Evolutionary conservation across 2,329 filamentous ascomycete genomes (phyloP).

Genomic region (Exophiala viscosa): DNA sequence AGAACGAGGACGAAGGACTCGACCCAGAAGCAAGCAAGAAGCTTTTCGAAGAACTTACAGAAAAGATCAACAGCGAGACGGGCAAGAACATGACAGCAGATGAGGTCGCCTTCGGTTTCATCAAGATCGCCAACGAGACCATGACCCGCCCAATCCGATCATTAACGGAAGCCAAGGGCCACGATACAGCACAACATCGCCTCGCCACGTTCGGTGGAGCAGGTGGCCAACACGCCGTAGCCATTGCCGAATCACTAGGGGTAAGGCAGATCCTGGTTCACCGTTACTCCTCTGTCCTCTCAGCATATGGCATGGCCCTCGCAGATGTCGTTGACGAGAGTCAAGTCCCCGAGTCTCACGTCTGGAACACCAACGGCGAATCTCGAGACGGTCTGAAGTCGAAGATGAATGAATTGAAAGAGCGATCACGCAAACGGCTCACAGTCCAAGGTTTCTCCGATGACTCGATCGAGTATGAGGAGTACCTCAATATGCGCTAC

Average conservation of each 20-base stretch:
- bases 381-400: conserved; percentile 60
- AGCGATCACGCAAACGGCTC: conserved; percentile 66
- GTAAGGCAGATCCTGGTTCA: conserved; percentile 85
- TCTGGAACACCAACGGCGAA: conserved; percentile 56
- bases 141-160: conserved; percentile 89
- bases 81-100: conserved; percentile 66
- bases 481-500: conserved; percentile 93
- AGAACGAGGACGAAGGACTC: conserved; percentile 78
- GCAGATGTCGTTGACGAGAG: conserved; percentile 90
- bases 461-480: conserved; percentile 74
- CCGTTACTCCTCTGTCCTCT: conserved; percentile 85
- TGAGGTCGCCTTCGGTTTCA: conserved; percentile 87
- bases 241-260: conserved; percentile 79
- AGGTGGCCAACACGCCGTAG: conserved; percentile 87
- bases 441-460: conserved; percentile 75
- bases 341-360: conserved; percentile 59
- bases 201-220: conserved; percentile 89
- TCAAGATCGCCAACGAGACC: conserved; percentile 85
- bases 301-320: conserved; percentile 87
- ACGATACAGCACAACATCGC: conserved; percentile 85
- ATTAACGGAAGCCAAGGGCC: conserved; percentile 86
- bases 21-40: conserved; percentile 72
- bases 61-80: conserved; percentile 70
- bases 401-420: conserved; percentile 76
- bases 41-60: conserved; percentile 70